Evolutionary conservation across 495 filamentous ascomycete species (phyloP).

Genomic region (Diplogelasinospora grovesii): DNA sequence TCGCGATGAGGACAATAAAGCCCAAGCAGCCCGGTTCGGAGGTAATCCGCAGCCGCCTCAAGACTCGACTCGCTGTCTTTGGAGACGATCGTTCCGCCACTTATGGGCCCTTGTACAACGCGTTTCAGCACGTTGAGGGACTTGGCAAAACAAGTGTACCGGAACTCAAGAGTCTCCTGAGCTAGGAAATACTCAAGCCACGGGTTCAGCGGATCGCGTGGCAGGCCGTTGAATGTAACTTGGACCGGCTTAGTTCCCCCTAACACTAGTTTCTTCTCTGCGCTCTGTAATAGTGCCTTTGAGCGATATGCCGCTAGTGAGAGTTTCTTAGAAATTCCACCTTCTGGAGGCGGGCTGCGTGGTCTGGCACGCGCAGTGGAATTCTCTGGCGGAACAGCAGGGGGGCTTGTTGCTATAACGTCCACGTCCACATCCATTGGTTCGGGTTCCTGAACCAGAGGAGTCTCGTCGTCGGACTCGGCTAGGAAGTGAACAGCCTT

Average conservation of each 20-base stretch:
- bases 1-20: conserved; percentile 21
- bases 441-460: conserved; percentile 17
- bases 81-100: conserved; percentile 14
- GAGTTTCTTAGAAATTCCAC: conserved; percentile 1
- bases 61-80: conserved; percentile 12
- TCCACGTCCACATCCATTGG: conserved; percentile 17
- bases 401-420: not conserved
- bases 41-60: conserved; percentile 22
- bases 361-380: not conserved
- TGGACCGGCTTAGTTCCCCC: conserved; percentile 14
- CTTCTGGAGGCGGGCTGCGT: conserved; percentile 17
- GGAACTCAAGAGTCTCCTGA: conserved; percentile 25
- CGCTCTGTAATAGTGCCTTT: conserved; percentile 12
- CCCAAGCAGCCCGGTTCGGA: conserved; percentile 25
- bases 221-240: conserved; percentile 28
- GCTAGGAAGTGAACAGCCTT: conserved; percentile 37
- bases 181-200: conserved; percentile 33
- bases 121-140: conserved; percentile 15
- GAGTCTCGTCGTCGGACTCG: conserved; percentile 15
- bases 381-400: not conserved
- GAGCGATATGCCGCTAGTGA: not conserved
- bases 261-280: conserved; percentile 23
- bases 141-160: conserved; percentile 23
- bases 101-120: conserved; percentile 7
- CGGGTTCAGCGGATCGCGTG: conserved; percentile 14